These are phyloP conservation scores for Penicillium nucicola DNA, from an alignment of 495 filamentous ascomycete species.

Conservation along the genomic window DNA sequence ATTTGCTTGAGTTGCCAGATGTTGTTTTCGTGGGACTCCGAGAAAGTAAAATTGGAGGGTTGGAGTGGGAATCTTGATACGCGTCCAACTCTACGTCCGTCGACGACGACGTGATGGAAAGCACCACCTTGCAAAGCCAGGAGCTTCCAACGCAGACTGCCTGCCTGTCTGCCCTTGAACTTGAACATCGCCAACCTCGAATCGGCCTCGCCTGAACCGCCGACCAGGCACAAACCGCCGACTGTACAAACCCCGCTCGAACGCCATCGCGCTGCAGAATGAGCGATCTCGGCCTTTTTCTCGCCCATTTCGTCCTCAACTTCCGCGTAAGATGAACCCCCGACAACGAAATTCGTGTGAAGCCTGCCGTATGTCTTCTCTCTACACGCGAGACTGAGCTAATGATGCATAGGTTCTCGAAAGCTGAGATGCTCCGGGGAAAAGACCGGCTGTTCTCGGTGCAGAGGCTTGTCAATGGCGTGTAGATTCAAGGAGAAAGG, in stretches of 20 bases:
- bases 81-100: too few relatives aligned
- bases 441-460: conserved; percentile 24
- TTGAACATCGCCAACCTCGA: too few relatives aligned
- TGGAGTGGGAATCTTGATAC: too few relatives aligned
- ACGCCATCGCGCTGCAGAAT: conserved; percentile 17
- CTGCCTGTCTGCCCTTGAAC: too few relatives aligned
- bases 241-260: conserved; percentile 17
- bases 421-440: conserved; percentile 30
- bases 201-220: too few relatives aligned
- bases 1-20: too few relatives aligned
- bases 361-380: conserved; percentile 13
- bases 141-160: too few relatives aligned
- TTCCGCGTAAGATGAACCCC: conserved; percentile 12
- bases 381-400: neutral
- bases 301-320: neutral
- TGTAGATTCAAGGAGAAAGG: conserved; percentile 29
- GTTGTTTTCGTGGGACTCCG: too few relatives aligned
- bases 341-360: conserved; percentile 23
- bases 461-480: conserved; percentile 10
- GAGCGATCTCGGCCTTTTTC: conserved; percentile 6
- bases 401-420: conserved; percentile 14
- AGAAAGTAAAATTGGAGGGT: too few relatives aligned
- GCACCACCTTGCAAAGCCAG: too few relatives aligned
- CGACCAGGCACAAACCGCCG: neutral
- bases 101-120: too few relatives aligned